Evolutionary conservation across 1,284 basidiomycete species (phyloP).

Genomic region (Mycena citricolor): DNA sequence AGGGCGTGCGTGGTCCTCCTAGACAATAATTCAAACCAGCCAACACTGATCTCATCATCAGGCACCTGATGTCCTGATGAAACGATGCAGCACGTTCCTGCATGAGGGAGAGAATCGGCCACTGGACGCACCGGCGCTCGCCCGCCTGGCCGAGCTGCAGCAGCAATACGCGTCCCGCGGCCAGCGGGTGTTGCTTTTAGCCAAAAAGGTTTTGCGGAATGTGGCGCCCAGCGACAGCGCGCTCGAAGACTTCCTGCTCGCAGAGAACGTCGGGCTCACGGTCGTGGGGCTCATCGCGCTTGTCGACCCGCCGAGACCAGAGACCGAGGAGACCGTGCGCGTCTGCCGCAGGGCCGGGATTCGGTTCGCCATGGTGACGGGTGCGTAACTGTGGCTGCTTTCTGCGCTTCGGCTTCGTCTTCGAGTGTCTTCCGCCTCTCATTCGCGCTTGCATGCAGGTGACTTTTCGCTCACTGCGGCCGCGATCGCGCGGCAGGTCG

Average conservation of each 20-base stretch:
- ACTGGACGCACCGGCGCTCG: conserved; percentile 33
- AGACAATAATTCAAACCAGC: neutral
- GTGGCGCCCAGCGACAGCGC: conserved; percentile 33
- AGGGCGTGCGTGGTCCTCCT: conserved; percentile 39
- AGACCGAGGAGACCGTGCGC: conserved; percentile 54
- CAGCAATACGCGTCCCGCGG: conserved; percentile 49
- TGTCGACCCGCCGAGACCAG: conserved; percentile 91
- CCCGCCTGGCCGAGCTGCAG: conserved; percentile 42
- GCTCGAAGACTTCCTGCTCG: conserved; percentile 39
- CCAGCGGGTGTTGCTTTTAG: conserved; percentile 51
- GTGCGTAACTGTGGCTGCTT: conserved; percentile 34
- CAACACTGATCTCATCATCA: conserved; percentile 1
- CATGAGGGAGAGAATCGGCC: conserved; percentile 34
- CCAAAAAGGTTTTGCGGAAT: conserved; percentile 35
- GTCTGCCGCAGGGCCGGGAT: conserved; percentile 59
- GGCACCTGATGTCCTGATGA: conserved; percentile 56
- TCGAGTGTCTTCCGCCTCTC: neutral
- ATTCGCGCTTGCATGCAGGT: too few species aligned
- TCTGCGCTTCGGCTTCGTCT: neutral
- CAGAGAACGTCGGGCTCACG: conserved; percentile 59
- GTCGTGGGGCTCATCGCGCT: conserved; percentile 94
- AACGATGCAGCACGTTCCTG: conserved; percentile 43
- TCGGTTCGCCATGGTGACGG: conserved; percentile 71
- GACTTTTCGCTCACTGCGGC: conserved; percentile 45
- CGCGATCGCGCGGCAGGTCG: conserved; percentile 60